Percentiles rank a stretch among this genome's conserved stretches.
These are phyloP conservation scores for Amniculicola lignicola DNA, from an alignment of 495 filamentous ascomycete species.

Conservation along the genomic window DNA sequence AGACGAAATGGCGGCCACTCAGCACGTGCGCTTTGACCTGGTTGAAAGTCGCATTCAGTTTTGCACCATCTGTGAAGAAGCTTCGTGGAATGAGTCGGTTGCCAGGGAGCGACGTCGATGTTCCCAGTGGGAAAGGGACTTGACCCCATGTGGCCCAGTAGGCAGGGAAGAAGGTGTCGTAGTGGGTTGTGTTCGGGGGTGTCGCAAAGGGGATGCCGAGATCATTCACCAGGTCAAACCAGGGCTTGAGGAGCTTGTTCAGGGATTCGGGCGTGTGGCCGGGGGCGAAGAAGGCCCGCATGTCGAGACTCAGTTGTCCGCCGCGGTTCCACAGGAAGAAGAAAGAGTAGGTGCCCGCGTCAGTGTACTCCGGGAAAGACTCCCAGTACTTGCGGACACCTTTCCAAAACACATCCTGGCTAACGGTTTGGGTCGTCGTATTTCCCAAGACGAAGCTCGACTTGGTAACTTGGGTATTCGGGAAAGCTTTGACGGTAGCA, in stretches of 20 bases:
- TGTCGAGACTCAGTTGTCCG: slow-evolving; percentile 6
- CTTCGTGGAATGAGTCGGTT: slow-evolving; percentile 14
- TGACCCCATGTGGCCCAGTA: slow-evolving; percentile 13
- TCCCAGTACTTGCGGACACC: slow-evolving; percentile 16
- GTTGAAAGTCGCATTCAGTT: slow-evolving; percentile 5
- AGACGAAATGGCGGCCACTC: background rate
- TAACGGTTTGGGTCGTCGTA: background rate
- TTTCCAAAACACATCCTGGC: slow-evolving; percentile 11
- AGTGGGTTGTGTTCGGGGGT: slow-evolving; percentile 6
- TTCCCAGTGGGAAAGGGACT: slow-evolving; percentile 7
- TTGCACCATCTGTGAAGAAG: background rate
- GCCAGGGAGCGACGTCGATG: background rate
- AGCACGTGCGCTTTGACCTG: background rate
- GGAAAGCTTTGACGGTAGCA: slow-evolving; percentile 1
- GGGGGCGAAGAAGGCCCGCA: slow-evolving; percentile 14
- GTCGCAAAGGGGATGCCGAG: slow-evolving; percentile 1
- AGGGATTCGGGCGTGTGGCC: slow-evolving; percentile 1
- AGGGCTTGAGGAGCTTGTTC: slow-evolving; percentile 3
- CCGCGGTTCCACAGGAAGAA: slow-evolving; percentile 8
- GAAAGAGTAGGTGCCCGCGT: slow-evolving; percentile 17
- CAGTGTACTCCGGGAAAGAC: background rate
- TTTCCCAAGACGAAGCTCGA: slow-evolving; percentile 6
- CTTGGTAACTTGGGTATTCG: slow-evolving; percentile 6
- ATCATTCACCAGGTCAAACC: background rate
- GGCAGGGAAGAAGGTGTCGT: slow-evolving; percentile 8